phyloP scores from a whole-genome alignment of 2,329 filamentous ascomycete genomes.

The Clarireedia monteithiana region DNA sequence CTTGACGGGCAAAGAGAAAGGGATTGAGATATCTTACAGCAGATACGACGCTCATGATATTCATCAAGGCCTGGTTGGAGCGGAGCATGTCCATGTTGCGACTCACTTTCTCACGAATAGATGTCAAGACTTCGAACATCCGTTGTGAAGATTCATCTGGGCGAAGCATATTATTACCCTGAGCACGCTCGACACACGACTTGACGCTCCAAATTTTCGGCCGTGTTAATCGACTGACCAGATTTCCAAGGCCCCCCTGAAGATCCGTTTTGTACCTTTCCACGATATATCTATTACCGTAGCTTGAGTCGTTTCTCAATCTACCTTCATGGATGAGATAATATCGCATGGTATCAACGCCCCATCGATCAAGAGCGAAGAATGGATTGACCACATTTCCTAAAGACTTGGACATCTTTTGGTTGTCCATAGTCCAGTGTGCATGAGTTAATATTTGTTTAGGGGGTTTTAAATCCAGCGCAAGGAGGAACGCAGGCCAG shows the following conservation, averaged over 20 bases:
- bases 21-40: conserved; percentile 35
- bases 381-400: conserved; percentile 95
- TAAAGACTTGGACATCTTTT: conserved; percentile 94
- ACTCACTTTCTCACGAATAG: conserved; percentile 36
- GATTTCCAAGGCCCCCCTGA: conserved; percentile 71
- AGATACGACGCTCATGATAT: conserved; percentile 54
- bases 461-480: conserved; percentile 70
- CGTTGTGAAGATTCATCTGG: conserved; percentile 15
- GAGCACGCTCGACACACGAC: conserved; percentile 35
- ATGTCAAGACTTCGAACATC: conserved; percentile 35
- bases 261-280: conserved; percentile 73
- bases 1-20: too few relatives aligned
- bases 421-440: conserved; percentile 87
- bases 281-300: conserved; percentile 71
- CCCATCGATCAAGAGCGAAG: conserved; percentile 82
- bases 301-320: conserved; percentile 71
- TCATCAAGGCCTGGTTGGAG: conserved; percentile 55
- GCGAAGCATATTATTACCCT: conserved; percentile 11
- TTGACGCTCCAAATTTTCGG: conserved; percentile 62
- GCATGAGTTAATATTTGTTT: conserved; percentile 79
- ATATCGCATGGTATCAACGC: conserved; percentile 79
- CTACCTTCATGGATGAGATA: conserved; percentile 79
- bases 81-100: conserved; percentile 56
- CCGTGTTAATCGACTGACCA: conserved; percentile 62
- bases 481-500: conserved; percentile 95